Evolutionary conservation across 2,329 filamentous ascomycete species (phyloP), one percentile per base, ranked within the genome.

Genomic region (Pseudogymnoascus sp.): DNA sequence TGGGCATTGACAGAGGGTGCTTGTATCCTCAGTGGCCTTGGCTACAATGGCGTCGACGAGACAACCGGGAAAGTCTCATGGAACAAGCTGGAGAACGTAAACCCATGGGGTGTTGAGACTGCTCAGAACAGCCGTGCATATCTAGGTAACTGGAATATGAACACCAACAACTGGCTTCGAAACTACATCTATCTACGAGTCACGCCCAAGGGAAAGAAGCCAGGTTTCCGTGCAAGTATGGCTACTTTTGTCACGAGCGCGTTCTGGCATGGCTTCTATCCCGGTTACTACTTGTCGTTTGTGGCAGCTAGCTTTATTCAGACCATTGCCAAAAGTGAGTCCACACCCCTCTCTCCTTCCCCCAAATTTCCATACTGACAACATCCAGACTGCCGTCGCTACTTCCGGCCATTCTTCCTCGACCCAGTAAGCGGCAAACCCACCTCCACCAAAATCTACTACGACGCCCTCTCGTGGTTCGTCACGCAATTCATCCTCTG

Each of bases 261-360:
- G 2, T 88, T 97, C 69, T 99, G 95, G 95, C 95, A 99, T 72
- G 95, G 95, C 31, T 99, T 99, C 77, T 96, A 96, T 69, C 93
- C 95, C 0, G 95, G 95, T 5, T 99, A 99, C 76, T 97, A 97
- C 75, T 77, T 99, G 65, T 84, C 89, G 4, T 99, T 99, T 71
- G 78, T 97, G 42, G 82, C 97, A 6, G 95, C 90, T 1, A 92
- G 91, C 66, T 90, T 99, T 68, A 84, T 97, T 31, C 95, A 99
- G 74, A 97, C 92, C 1, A 88, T 88, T 16, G 93, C 95, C 63
- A 99, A 99, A 80, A 92, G 93, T 97, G 80, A 74, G 88, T 82
- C 21, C 23, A 36, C 12, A 12, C 9, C 25, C 25, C 28, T 25
- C 1, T 38, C 0, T 2, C 59, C 3, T 3, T 5, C 9, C 9